Evolutionary conservation across 2,329 filamentous ascomycete species (phyloP), one percentile per base, ranked within the genome.

Genomic region (Zarea fungicola): DNA sequence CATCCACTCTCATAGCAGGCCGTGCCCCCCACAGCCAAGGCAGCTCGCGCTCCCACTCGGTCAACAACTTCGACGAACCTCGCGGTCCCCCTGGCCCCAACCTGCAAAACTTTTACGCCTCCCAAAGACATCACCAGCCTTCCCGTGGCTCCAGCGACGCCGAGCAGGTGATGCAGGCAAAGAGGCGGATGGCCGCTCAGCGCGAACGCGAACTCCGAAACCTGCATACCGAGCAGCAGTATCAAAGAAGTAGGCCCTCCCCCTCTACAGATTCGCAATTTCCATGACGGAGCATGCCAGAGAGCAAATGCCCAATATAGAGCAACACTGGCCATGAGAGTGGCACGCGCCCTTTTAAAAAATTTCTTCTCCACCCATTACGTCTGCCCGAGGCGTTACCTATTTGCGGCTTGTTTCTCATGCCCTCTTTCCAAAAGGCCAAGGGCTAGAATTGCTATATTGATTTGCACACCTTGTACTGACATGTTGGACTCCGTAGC

Each of bases 151-250:
- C 81, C 64, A 84, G 80, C 77, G 93, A 97, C 76, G 89, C 90
- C 70, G 93, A 97, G 75, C 91, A 96, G 75, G 89, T 96, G 83
- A 89, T 96, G 80, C 93, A 97, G 83, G 91, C 90, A 63, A 97
- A 97, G 81, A 89, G 93, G 76, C 87, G 92, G 78, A 95, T 97
- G 89, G 93, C 93, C 65, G 93, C 93, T 69, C 93, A 97, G 76
- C 89, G 93, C 73, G 93, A 99, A 79, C 88, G 92, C 73, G 93
- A 99, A 77, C 85, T 99, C 71, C 89, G 93, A 73, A 99, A 97
- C 75, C 96, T 97, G 75, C 93, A 99, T 76, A 95, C 96, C 75
- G 93, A 99, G 82, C 93, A 99, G 82, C 93, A 99, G 83, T 97
- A 95, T 76, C 95, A 97, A 79, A 85, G 92, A 89, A 96, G 93